Conservation (phyloP, 495 filamentous ascomycete species). For the Xylaria intraflava region DNA sequence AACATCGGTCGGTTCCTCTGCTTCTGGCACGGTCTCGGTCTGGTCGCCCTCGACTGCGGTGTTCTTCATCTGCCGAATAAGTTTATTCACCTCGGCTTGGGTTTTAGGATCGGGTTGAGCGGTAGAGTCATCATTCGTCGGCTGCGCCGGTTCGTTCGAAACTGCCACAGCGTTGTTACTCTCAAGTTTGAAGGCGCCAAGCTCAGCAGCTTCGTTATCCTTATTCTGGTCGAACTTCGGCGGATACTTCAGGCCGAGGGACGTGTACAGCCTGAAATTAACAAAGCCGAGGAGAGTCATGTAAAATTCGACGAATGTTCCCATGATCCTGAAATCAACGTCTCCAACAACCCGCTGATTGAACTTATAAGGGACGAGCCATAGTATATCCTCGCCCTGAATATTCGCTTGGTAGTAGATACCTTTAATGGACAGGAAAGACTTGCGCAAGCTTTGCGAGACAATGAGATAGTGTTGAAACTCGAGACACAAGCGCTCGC, state of each 20-base stretch:
- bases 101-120: conserved; percentile 44
- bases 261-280: conserved; percentile 89
- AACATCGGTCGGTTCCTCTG: conserved; percentile 49
- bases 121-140: conserved; percentile 44
- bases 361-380: conserved; percentile 95
- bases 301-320: conserved; percentile 98
- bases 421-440: conserved; percentile 96
- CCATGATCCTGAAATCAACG: conserved; percentile 98
- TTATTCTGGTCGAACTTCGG: conserved; percentile 84
- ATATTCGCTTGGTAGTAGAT: conserved; percentile 99
- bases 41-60: conserved; percentile 37
- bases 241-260: conserved; percentile 84
- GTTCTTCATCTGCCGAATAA: conserved; percentile 46
- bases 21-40: conserved; percentile 43
- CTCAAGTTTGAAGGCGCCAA: conserved; percentile 86
- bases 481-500: conserved; percentile 84
- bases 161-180: conserved; percentile 53
- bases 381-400: conserved; percentile 95
- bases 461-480: conserved; percentile 96
- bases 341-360: conserved; percentile 88
- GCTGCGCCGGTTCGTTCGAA: conserved; percentile 39
- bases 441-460: conserved; percentile 83
- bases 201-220: conserved; percentile 82
- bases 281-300: conserved; percentile 92
- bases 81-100: conserved; percentile 50